Evolutionary conservation across 2,329 filamentous ascomycete genomes (phyloP).

Genomic region (Truncatella angustata): DNA sequence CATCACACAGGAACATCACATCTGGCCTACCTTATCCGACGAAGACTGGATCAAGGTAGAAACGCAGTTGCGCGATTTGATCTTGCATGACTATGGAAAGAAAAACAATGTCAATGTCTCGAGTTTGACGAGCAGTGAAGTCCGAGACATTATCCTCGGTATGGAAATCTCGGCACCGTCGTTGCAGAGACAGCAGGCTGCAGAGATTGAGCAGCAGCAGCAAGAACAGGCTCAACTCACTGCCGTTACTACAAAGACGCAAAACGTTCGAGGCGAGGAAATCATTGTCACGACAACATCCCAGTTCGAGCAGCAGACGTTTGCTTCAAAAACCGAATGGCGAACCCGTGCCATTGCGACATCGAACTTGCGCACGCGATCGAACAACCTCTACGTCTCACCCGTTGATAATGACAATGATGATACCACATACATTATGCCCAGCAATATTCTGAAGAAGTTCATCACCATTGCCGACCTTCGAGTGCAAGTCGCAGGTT

Average conservation of each 20-base stretch:
- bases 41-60: conserved; percentile 99
- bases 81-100: conserved; percentile 97
- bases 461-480: conserved; percentile 98
- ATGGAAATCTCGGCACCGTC: conserved; percentile 99
- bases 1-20: conserved; percentile 97
- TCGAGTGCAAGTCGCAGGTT: conserved; percentile 93
- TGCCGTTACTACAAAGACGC: conserved; percentile 95
- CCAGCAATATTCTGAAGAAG: conserved; percentile 96
- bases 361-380: conserved; percentile 86
- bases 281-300: conserved; percentile 98
- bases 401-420: conserved; percentile 91
- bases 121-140: conserved; percentile 93
- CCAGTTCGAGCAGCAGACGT: conserved; percentile 95
- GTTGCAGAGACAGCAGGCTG: conserved; percentile 96
- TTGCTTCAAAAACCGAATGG: conserved; percentile 99
- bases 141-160: conserved; percentile 95
- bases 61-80: conserved; percentile 89
- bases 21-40: conserved; percentile 91
- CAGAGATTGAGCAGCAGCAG: conserved; percentile 98
- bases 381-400: conserved; percentile 99
- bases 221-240: conserved; percentile 96
- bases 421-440: conserved; percentile 95
- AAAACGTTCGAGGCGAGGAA: conserved; percentile 94
- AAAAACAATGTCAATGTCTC: conserved; percentile 99
- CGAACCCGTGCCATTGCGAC: conserved; percentile 94